A percentile compares a stretch with the other conserved stretches of the same genome.
Evolutionary conservation across 345 rosid genomes (phyloP).

Genomic region (Eucalyptus sp.): DNA sequence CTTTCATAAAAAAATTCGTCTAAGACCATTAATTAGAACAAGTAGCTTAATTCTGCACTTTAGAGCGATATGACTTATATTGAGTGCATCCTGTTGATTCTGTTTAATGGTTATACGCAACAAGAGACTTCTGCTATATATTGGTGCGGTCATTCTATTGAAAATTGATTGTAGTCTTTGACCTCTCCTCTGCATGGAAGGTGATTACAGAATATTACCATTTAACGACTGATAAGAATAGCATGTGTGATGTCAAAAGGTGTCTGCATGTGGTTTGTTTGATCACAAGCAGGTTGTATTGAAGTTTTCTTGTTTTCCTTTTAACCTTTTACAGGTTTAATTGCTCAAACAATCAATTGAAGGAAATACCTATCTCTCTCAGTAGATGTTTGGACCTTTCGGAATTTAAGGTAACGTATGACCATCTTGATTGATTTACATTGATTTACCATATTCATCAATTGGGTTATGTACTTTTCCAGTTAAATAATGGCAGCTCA

Average conservation of each 20-base stretch:
- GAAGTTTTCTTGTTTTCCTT: neutral
- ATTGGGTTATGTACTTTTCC: neutral
- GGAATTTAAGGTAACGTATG: conserved; percentile 58
- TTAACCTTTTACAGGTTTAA: conserved; percentile 45
- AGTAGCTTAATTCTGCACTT: neutral
- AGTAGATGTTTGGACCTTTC: conserved; percentile 68
- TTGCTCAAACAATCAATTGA: conserved; percentile 71
- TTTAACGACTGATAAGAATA: neutral
- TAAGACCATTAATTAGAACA: neutral
- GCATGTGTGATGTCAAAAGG: neutral
- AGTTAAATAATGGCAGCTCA: neutral
- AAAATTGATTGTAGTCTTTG: neutral
- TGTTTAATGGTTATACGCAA: neutral
- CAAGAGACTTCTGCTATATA: neutral
- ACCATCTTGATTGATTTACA: neutral
- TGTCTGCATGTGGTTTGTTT: neutral
- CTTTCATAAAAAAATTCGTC: neutral
- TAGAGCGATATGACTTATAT: neutral
- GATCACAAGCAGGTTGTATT: neutral
- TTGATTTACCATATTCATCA: neutral
- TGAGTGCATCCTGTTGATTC: neutral
- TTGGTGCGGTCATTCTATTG: neutral
- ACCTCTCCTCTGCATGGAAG: neutral
- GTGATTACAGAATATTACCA: neutral
- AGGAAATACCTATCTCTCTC: conserved; percentile 67